Base-by-base conservation (phyloP, 257 asterid genomes). In the Rhazya stricta region DNA sequence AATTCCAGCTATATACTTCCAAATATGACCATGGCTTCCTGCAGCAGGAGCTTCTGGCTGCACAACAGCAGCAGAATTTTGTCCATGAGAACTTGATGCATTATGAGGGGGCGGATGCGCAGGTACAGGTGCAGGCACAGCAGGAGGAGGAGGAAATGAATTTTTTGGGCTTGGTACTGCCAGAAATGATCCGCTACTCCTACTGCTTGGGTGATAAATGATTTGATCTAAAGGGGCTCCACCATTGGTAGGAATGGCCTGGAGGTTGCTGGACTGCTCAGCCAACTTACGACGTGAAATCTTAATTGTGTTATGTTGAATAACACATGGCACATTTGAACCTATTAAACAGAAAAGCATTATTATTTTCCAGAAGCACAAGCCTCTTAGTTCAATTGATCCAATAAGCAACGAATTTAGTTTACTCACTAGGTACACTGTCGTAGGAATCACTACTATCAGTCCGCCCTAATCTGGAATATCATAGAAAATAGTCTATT, bases 121-220 rank as follows among this genome's bases (percentile, higher is more conserved):
- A 67, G 85, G 67, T 5, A 72, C 75, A 4, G 85, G 15, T 36
- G 72, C 21, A 46, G 88, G 82, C 46, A 67, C 21, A 42, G 70
- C 21, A 42, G 87, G 86, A 50, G 89, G 76, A 66, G 73, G 73
- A 79, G 80, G 23, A 32, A 75, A 67, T 27, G 1, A 5, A 23
- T 82, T 81, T 76, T 84, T 84, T 25, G 39, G 71, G 45, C 50
- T 81, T 32, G 94, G 89, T 42, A 85, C 82, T 27, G 90, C 96
- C 19, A 92, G 90, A 81, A 89, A 92, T 11, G 99, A 91, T 13
- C 99, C 98, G 53, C 99, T 95, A 71, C 97, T 90, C 80, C 92
- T 83, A 69, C 83, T 76, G 82, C 86, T 88, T 58, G 92, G 97
- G 73, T 83, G 83, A 74, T 85, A 36, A 78, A 51, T 36, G 71